These are phyloP conservation scores for Russula lepida DNA, from an alignment of 768 basidiomycete genomes.

Conservation along the genomic window DNA sequence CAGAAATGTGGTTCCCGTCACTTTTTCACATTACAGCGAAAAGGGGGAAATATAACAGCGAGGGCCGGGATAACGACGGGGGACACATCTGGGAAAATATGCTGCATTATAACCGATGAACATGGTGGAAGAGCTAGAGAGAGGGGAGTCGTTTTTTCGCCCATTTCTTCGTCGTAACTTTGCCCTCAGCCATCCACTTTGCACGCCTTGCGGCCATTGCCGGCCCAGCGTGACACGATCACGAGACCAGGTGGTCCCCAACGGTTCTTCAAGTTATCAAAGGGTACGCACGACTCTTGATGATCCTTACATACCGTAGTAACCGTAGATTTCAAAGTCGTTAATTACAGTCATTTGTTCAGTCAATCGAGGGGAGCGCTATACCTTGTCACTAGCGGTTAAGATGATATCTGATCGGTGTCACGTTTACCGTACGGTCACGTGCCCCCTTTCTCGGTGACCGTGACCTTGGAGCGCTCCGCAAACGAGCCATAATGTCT, in stretches of 20 bases:
- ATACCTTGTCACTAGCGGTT: neutral
- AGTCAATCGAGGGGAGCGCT: neutral
- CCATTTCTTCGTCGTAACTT: constrained; percentile 18
- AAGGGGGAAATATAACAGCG: neutral
- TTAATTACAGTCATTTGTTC: neutral
- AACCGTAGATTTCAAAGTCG: neutral
- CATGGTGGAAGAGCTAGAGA: constrained; percentile 14
- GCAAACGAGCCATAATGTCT: neutral
- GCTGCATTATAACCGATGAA: constrained; percentile 10
- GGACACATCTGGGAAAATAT: constrained; percentile 3
- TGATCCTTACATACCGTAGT: neutral
- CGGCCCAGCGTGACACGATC: constrained; percentile 13
- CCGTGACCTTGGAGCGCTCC: too few relatives aligned
- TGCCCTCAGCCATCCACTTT: constrained; percentile 14
- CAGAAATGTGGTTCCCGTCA: neutral
- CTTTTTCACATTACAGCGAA: constrained; percentile 5
- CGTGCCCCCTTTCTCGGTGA: neutral
- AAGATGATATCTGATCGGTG: neutral
- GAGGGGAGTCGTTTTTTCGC: constrained; percentile 12
- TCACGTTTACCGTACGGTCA: neutral
- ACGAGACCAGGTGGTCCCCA: neutral
- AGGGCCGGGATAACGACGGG: neutral
- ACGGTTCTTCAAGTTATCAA: neutral
- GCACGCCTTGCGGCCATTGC: constrained; percentile 19
- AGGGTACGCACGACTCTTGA: neutral